Percentiles rank a stretch among this genome's conserved stretches.
These are phyloP conservation scores for Stephanodiscus triporus DNA, from an alignment of 108 stramenopile genomes.

Conservation along the genomic window DNA sequence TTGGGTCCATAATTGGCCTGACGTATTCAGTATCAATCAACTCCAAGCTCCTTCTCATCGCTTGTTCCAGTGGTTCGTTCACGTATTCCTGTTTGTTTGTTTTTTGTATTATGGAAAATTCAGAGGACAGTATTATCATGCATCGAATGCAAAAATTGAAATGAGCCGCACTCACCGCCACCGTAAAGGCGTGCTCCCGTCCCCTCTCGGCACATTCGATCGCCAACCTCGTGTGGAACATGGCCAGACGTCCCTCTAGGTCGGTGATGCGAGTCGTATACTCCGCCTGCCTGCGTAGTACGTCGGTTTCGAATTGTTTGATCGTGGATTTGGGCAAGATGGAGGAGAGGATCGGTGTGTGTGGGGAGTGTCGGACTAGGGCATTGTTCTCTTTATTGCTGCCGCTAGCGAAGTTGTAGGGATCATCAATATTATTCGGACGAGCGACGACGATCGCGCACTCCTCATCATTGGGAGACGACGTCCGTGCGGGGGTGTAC, in stretches of 20 bases:
- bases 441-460: not conserved
- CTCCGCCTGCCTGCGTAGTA: conserved; percentile 39
- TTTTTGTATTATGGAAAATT: not conserved
- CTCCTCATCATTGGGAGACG: not conserved
- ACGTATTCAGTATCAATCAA: conserved; percentile 33
- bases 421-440: not conserved
- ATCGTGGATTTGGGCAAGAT: conserved; percentile 22
- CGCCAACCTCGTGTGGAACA: conserved; percentile 42
- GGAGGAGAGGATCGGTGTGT: conserved; percentile 7
- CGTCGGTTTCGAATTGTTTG: conserved; percentile 38
- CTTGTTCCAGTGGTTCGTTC: conserved; percentile 36
- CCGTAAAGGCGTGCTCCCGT: conserved; percentile 34
- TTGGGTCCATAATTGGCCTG: conserved; percentile 38
- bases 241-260: conserved; percentile 33
- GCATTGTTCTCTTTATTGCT: conserved; percentile 8
- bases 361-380: not conserved
- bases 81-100: conserved; percentile 15
- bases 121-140: not conserved
- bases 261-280: conserved; percentile 42
- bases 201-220: conserved; percentile 41
- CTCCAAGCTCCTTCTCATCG: conserved; percentile 27
- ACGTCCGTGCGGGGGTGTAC: not conserved
- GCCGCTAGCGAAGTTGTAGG: not conserved
- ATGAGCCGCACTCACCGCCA: conserved; percentile 13
- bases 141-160: not conserved